Percentiles rank a stretch among this genome's conserved stretches.
These are phyloP conservation scores for Chaetomium tenue DNA, from an alignment of 495 filamentous ascomycete genomes.

Conservation along the genomic window DNA sequence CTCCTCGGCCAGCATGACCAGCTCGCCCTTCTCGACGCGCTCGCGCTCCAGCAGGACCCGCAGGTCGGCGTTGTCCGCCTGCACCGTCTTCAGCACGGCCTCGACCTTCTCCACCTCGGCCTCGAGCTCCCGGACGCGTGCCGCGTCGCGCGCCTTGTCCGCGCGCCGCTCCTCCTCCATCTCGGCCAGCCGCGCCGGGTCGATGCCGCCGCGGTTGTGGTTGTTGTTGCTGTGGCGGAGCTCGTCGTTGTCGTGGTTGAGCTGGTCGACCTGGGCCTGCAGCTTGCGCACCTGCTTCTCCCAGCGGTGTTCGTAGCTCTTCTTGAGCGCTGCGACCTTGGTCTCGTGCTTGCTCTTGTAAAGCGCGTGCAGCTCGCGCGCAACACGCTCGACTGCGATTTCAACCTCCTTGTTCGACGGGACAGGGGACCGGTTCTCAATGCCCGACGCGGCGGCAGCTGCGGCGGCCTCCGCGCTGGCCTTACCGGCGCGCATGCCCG, in stretches of 20 bases:
- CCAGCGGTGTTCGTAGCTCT: conserved; percentile 86
- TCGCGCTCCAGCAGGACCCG: conserved; percentile 68
- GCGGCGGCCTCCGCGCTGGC: conserved; percentile 40
- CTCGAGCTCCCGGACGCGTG: conserved; percentile 57
- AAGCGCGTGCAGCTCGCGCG: conserved; percentile 81
- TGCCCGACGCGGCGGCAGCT: conserved; percentile 16
- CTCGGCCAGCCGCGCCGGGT: conserved; percentile 47
- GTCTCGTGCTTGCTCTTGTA: conserved; percentile 97
- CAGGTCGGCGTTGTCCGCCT: conserved; percentile 63
- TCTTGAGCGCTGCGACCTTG: conserved; percentile 91
- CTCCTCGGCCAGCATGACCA: conserved; percentile 90
- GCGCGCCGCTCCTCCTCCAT: conserved; percentile 50
- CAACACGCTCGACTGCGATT: conserved; percentile 87
- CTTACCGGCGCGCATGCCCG: conserved; percentile 59
- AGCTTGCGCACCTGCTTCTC: conserved; percentile 79
- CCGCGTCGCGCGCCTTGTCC: conserved; percentile 50
- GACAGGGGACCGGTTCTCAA: conserved; percentile 25
- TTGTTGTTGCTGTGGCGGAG: conserved; percentile 55
- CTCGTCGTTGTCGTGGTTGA: conserved; percentile 70
- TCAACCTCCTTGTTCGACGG: conserved; percentile 59
- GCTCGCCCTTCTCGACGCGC: conserved; percentile 86
- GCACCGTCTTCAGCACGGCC: conserved; percentile 63
- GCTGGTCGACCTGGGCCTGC: conserved; percentile 64
- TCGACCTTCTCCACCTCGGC: conserved; percentile 69
- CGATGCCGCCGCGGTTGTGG: conserved; percentile 56